A percentile compares a stretch with the other conserved stretches of the same genome.
phyloP scores from a whole-genome alignment of 495 filamentous ascomycete species.

The Penicillium egyptiacum region DNA sequence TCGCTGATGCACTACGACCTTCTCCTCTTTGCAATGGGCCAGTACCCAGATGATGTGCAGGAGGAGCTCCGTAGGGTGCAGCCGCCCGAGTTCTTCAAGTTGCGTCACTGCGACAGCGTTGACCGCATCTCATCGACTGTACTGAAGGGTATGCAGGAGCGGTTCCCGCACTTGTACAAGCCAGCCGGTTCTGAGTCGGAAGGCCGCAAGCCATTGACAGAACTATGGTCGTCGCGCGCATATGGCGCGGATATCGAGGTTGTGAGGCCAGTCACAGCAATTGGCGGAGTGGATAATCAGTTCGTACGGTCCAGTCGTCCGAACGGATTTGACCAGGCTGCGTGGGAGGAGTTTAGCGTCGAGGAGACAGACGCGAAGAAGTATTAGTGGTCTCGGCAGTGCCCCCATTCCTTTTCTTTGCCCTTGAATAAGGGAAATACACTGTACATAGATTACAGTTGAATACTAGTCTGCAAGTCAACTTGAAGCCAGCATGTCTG shows the following conservation, averaged over 20 bases:
- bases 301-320: slow-evolving; percentile 44
- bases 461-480: not conserved
- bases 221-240: slow-evolving; percentile 43
- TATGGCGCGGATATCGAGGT: slow-evolving; percentile 44
- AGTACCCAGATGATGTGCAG: slow-evolving; percentile 58
- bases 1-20: slow-evolving; percentile 70
- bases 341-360: slow-evolving; percentile 39
- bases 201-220: slow-evolving; percentile 32
- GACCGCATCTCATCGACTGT: slow-evolving; percentile 69
- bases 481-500: not conserved
- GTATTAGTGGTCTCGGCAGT: slow-evolving; percentile 6
- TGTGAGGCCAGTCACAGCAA: slow-evolving; percentile 37
- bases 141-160: slow-evolving; percentile 57
- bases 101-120: slow-evolving; percentile 70
- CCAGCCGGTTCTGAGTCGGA: slow-evolving; percentile 17
- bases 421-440: not conserved
- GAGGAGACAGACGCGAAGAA: slow-evolving; percentile 30
- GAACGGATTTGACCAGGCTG: slow-evolving; percentile 39
- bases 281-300: slow-evolving; percentile 43
- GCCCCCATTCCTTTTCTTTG: not conserved
- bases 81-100: slow-evolving; percentile 58
- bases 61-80: slow-evolving; percentile 54
- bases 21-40: slow-evolving; percentile 61
- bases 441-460: not conserved
- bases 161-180: slow-evolving; percentile 42